These are phyloP conservation scores for Hamigera avellanea DNA, from an alignment of 495 filamentous ascomycete genomes.

Conservation along the genomic window DNA sequence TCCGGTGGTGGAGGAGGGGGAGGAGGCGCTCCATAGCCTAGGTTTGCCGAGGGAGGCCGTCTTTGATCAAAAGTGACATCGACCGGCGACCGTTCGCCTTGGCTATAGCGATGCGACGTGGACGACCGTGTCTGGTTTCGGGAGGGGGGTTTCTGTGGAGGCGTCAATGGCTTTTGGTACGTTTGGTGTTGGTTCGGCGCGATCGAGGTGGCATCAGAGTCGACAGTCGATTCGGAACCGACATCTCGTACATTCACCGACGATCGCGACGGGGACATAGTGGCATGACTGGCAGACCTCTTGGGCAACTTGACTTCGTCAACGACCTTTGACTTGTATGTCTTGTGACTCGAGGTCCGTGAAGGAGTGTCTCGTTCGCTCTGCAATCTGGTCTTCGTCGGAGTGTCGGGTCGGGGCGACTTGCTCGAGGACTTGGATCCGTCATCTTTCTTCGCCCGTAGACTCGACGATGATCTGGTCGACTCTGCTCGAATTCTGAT, in stretches of 20 bases:
- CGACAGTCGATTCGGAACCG: slow-evolving; percentile 33
- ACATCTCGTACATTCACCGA: slow-evolving; percentile 26
- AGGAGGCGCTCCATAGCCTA: slow-evolving; percentile 41
- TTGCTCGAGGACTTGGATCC: slow-evolving; percentile 25
- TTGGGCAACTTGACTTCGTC: slow-evolving; percentile 23
- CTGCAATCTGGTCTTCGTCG: slow-evolving; percentile 25
- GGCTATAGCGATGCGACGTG: slow-evolving; percentile 19
- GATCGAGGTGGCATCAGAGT: slow-evolving; percentile 57
- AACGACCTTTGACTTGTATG: slow-evolving; percentile 21
- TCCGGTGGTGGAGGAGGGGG: slow-evolving; percentile 75
- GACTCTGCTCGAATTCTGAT: slow-evolving; percentile 31
- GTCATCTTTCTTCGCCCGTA: slow-evolving; percentile 28
- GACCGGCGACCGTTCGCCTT: slow-evolving; percentile 13
- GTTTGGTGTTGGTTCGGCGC: slow-evolving; percentile 45
- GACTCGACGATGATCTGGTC: slow-evolving; percentile 30
- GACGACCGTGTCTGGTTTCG: slow-evolving; percentile 28
- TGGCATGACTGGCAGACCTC: slow-evolving; percentile 20
- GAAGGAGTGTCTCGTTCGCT: slow-evolving; percentile 19
- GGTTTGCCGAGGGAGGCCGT: slow-evolving; percentile 24
- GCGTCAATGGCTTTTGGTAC: slow-evolving; percentile 27
- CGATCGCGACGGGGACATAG: slow-evolving; percentile 23
- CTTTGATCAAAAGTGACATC: slow-evolving; percentile 31
- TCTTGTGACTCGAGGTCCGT: slow-evolving; percentile 22
- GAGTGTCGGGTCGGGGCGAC: slow-evolving; percentile 26
- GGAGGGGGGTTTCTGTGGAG: slow-evolving; percentile 28